A percentile compares a stretch with the other conserved stretches of the same genome.
These are phyloP conservation scores for Emiliania huxleyi DNA, from an alignment of 78 protist genomes.

Conservation along the genomic window DNA sequence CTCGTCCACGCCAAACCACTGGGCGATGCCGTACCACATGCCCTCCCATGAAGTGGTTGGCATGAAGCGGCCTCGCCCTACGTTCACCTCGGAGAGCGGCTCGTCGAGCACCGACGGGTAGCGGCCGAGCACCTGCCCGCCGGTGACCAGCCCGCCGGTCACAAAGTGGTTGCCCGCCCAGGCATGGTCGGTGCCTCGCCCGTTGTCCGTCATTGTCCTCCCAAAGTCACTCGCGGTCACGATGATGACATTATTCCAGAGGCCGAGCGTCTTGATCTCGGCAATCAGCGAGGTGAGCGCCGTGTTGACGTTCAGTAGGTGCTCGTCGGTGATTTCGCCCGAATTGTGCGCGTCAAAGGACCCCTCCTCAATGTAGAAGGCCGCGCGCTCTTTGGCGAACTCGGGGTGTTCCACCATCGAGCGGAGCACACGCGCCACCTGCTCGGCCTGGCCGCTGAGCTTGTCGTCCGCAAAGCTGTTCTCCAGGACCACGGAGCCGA, in stretches of 20 bases:
- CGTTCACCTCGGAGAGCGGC: background rate
- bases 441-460: background rate
- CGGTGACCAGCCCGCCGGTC: background rate
- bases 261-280: background rate
- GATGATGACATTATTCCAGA: background rate
- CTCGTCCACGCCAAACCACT: conserved; percentile 2
- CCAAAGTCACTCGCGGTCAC: background rate
- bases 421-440: background rate
- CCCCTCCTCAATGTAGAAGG: background rate
- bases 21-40: background rate
- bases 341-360: background rate
- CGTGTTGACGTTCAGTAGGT: background rate
- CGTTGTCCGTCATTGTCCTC: background rate
- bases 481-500: background rate
- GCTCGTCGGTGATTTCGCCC: background rate
- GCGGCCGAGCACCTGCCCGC: background rate
- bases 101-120: background rate
- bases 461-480: background rate
- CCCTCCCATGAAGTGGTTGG: conserved; percentile 5
- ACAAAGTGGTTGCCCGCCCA: conserved; percentile 26
- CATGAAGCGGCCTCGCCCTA: background rate
- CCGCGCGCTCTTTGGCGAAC: background rate
- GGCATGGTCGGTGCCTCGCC: conserved; percentile 32
- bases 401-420: background rate
- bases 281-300: background rate